Evolutionary conservation across 768 basidiomycete species (phyloP).

Genomic region (Collybia sordida): DNA sequence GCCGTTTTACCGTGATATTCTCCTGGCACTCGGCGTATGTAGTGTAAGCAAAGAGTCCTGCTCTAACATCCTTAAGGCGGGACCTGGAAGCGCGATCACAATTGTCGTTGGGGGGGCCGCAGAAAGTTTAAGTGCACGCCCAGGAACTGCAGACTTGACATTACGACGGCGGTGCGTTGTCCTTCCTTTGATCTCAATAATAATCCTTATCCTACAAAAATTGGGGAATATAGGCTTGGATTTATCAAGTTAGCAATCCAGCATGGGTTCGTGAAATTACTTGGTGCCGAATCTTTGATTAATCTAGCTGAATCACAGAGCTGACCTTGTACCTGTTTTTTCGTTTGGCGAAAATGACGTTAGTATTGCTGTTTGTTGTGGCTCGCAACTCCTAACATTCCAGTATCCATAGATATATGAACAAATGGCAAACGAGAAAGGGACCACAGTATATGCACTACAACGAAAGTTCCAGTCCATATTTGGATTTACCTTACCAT

Average conservation of each 20-base stretch:
- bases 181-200: not conserved
- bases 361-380: conserved; percentile 22
- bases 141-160: conserved; percentile 94
- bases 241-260: conserved; percentile 96
- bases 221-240: conserved; percentile 59
- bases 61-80: conserved; percentile 75
- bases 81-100: conserved; percentile 72
- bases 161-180: conserved; percentile 61
- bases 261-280: conserved; percentile 62
- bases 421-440: conserved; percentile 94
- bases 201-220: not conserved
- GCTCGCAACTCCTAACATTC: not conserved
- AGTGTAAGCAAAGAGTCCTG: conserved; percentile 92
- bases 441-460: conserved; percentile 80
- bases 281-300: conserved; percentile 5
- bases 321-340: conserved; percentile 95
- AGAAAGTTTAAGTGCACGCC: conserved; percentile 90
- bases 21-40: conserved; percentile 85
- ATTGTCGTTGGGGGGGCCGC: conserved; percentile 98
- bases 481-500: conserved; percentile 94
- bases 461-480: conserved; percentile 90
- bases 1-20: conserved; percentile 91
- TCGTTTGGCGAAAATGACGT: conserved; percentile 99
- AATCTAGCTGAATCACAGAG: conserved; percentile 47
- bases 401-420: conserved; percentile 76